A percentile compares a stretch with the other conserved stretches of the same genome.
These are phyloP conservation scores for Cystobasidium slooffiae DNA, from an alignment of 1,284 basidiomycete genomes.

Conservation along the genomic window DNA sequence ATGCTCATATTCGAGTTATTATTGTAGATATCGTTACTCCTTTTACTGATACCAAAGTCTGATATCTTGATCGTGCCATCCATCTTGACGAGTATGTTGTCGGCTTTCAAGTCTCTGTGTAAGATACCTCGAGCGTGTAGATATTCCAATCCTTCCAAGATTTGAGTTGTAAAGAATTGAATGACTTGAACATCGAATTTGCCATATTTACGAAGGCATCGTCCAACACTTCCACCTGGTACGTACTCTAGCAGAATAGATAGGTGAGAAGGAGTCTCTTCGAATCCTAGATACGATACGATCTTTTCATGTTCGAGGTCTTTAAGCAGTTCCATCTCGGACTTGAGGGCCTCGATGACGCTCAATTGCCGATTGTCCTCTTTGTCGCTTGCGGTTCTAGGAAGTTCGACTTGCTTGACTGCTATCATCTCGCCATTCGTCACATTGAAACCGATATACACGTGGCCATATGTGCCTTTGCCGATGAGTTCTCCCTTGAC, in stretches of 20 bases:
- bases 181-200: constrained; percentile 85
- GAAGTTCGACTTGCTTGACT: constrained; percentile 98
- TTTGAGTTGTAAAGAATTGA: constrained; percentile 90
- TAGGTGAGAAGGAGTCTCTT: constrained; percentile 84
- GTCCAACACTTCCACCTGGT: constrained; percentile 93
- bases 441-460: constrained; percentile 95
- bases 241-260: constrained; percentile 99
- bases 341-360: constrained; percentile 87
- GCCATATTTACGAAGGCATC: constrained; percentile 87
- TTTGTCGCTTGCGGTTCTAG: constrained; percentile 84
- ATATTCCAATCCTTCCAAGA: constrained; percentile 88
- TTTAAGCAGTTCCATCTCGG: constrained; percentile 93
- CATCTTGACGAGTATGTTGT: constrained; percentile 95
- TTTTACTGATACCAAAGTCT: constrained; percentile 95
- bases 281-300: constrained; percentile 81
- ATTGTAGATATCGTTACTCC: constrained; percentile 77
- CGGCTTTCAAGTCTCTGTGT: constrained; percentile 97
- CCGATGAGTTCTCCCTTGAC: constrained; percentile 97
- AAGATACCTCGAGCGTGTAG: constrained; percentile 89
- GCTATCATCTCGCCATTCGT: constrained; percentile 99
- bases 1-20: constrained; percentile 75
- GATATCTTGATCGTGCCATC: constrained; percentile 96
- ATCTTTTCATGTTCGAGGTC: constrained; percentile 97
- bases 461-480: constrained; percentile 92
- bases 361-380: constrained; percentile 81